Evolutionary conservation across 2,329 filamentous ascomycete species (phyloP).

Genomic region (Curvularia spicifera): DNA sequence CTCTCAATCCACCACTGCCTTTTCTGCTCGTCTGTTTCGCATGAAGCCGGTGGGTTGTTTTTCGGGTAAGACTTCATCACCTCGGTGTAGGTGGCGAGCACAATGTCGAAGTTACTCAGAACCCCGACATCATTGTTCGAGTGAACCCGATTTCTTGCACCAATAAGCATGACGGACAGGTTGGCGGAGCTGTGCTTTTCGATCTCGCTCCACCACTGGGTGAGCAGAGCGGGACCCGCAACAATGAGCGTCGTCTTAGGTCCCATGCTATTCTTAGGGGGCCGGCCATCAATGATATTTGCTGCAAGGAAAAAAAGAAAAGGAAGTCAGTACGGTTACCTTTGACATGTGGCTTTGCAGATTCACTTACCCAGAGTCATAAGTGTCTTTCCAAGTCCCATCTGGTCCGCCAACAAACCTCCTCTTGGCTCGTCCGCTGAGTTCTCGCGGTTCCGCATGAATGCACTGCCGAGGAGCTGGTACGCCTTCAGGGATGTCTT

Average conservation of each 20-base stretch:
- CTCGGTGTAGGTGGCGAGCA: constrained; percentile 54
- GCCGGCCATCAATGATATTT: constrained; percentile 53
- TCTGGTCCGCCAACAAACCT: constrained; percentile 52
- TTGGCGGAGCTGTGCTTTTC: constrained; percentile 31
- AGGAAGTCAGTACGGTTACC: constrained; percentile 15
- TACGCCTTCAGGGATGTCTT: constrained; percentile 54
- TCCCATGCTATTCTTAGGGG: constrained; percentile 11
- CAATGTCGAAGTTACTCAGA: constrained; percentile 37
- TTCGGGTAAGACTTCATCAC: constrained; percentile 53
- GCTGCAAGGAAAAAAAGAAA: constrained; percentile 30
- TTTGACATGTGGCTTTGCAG: not conserved
- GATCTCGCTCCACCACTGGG: constrained; percentile 51
- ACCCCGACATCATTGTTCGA: constrained; percentile 22
- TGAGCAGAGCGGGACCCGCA: constrained; percentile 48
- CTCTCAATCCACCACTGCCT: constrained; percentile 48
- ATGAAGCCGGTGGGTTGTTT: constrained; percentile 45
- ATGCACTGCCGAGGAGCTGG: constrained; percentile 60
- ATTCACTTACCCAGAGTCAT: constrained; percentile 45
- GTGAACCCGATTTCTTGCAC: constrained; percentile 32
- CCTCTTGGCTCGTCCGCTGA: constrained; percentile 45
- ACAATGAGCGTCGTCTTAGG: constrained; percentile 53
- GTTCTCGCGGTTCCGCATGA: constrained; percentile 63
- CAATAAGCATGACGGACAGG: constrained; percentile 37
- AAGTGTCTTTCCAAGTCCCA: constrained; percentile 53
- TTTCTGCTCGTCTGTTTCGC: constrained; percentile 48